Conservation (phyloP, 169 alveolate species). For the Plasmodium berghei region DNA sequence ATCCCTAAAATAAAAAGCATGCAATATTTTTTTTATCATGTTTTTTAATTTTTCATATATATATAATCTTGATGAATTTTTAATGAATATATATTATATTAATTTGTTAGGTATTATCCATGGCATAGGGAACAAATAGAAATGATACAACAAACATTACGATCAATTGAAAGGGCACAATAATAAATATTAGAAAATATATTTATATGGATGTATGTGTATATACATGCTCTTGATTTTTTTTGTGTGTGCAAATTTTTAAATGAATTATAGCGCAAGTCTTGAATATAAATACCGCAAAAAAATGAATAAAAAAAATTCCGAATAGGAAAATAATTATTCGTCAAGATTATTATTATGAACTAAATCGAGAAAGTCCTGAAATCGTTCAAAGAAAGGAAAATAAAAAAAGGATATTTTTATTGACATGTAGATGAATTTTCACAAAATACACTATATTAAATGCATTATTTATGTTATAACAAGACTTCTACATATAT, state of each 20-base stretch:
- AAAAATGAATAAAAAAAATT: constrained; percentile 6
- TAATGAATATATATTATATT: background rate
- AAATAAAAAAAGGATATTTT: constrained; percentile 8
- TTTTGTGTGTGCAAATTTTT: no score
- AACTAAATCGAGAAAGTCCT: constrained; percentile 61
- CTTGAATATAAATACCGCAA: background rate
- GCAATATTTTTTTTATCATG: no score
- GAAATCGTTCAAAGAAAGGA: constrained; percentile 7
- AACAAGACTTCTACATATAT: background rate
- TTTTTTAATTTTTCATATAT: no score
- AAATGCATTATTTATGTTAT: no score
- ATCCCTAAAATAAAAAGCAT: no score
- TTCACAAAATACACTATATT: no score
- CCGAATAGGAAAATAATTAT: background rate
- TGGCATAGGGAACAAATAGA: constrained; percentile 71
- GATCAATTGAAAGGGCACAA: constrained; percentile 39
- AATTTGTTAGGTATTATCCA: constrained; percentile 41
- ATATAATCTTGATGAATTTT: no score
- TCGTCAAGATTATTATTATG: constrained; percentile 41
- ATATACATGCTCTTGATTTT: no score
- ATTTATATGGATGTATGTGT: background rate
- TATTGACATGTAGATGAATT: background rate
- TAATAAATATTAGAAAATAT: background rate
- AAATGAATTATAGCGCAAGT: no score
- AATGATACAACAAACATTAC: constrained; percentile 46